phyloP scores from a whole-genome alignment of 2,329 filamentous ascomycete species.

The Alternaria rosae region DNA sequence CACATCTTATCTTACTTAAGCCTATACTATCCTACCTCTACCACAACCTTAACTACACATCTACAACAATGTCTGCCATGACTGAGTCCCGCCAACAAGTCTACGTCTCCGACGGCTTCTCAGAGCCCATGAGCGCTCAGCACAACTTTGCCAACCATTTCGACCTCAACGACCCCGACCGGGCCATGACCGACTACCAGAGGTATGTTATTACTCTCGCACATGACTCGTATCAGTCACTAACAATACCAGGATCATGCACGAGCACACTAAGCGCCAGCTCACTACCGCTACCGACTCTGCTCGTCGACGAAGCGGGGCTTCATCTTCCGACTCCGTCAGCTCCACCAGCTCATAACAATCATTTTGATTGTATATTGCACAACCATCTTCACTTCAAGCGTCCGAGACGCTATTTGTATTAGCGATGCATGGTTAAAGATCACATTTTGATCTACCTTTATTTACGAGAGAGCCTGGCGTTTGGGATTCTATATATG shows the following conservation, averaged over 20 bases:
- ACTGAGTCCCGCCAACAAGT: constrained; percentile 33
- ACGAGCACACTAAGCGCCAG: constrained; percentile 59
- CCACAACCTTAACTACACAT: not conserved
- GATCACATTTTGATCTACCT: not conserved
- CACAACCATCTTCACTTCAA: not conserved
- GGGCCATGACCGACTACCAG: constrained; percentile 54
- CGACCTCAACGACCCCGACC: constrained; percentile 49
- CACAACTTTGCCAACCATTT: constrained; percentile 56
- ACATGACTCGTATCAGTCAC: not conserved
- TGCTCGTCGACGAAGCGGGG: constrained; percentile 49
- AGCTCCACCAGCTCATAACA: constrained; percentile 30
- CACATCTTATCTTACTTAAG: not conserved
- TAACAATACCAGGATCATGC: constrained; percentile 54
- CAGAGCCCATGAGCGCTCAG: constrained; percentile 52
- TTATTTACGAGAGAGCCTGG: not conserved
- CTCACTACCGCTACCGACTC: constrained; percentile 56
- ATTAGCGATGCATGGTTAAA: constrained; percentile 8
- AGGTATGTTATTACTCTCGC: constrained; percentile 42
- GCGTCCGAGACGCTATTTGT: constrained; percentile 11
- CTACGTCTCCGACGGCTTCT: constrained; percentile 51
- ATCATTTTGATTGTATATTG: not conserved
- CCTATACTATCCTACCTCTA: not conserved
- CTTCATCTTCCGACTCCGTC: constrained; percentile 24
- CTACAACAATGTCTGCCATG: constrained; percentile 30
- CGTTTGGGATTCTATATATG: constrained; percentile 7